Evolutionary conservation across 106 monocot species (phyloP).

Genomic region (Acanthochlamys bracteata): DNA sequence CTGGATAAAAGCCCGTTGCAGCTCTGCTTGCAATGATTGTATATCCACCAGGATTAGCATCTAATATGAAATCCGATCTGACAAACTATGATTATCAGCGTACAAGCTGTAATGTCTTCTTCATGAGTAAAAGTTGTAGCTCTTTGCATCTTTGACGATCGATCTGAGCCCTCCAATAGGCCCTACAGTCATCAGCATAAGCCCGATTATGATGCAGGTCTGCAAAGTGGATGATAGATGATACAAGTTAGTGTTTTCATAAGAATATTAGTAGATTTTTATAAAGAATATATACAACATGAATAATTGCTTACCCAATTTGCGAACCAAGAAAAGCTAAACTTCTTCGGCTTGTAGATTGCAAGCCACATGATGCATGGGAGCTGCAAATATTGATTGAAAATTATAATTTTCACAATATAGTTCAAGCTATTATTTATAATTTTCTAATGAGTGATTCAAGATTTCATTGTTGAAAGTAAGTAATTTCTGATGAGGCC

Average conservation of each 20-base stretch:
- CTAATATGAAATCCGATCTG: too few species aligned
- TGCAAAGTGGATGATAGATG: slow-evolving; percentile 5
- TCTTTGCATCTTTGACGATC: slow-evolving; percentile 32
- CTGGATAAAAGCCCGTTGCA: too few species aligned
- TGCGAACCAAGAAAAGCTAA: slow-evolving; percentile 46
- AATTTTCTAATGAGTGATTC: too few species aligned
- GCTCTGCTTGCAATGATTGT: too few species aligned
- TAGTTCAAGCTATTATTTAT: too few species aligned
- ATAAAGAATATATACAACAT: too few species aligned
- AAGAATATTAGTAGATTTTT: too few species aligned
- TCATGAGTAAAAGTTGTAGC: slow-evolving; percentile 35
- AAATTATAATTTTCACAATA: not conserved
- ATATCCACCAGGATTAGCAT: too few species aligned
- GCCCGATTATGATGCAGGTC: slow-evolving; percentile 42
- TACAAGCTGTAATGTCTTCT: not conserved
- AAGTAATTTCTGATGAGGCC: too few species aligned
- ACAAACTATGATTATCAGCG: not conserved
- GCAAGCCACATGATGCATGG: slow-evolving; percentile 79
- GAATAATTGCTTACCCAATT: slow-evolving; percentile 31
- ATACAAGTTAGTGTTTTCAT: too few species aligned
- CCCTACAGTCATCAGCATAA: slow-evolving; percentile 26
- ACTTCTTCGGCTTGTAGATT: slow-evolving; percentile 49
- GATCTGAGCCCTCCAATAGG: slow-evolving; percentile 38
- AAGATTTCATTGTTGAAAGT: too few species aligned
- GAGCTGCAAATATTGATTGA: slow-evolving; percentile 21